Percentiles rank a stretch among this genome's conserved stretches.
phyloP scores from a whole-genome alignment of 2,329 filamentous ascomycete species.

The Sporothrix mexicana region DNA sequence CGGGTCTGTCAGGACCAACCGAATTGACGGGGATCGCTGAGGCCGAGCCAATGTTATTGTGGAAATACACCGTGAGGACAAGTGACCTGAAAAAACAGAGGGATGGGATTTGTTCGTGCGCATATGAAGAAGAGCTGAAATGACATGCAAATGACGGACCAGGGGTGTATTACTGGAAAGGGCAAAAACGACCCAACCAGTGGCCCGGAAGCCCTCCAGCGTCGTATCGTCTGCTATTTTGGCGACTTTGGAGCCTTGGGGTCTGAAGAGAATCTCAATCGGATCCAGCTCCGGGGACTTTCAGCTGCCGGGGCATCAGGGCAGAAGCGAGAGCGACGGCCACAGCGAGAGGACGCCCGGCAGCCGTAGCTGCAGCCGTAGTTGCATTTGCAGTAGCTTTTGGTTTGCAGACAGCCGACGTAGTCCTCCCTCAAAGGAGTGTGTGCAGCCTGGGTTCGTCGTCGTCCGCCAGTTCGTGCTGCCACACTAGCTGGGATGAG shows the following conservation, averaged over 20 bases:
- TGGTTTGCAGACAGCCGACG: too few relatives aligned
- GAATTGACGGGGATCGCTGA: background rate
- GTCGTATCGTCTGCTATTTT: conserved; percentile 8
- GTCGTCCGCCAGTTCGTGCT: background rate
- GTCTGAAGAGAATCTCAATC: background rate
- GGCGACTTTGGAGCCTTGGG: background rate
- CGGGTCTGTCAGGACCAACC: background rate
- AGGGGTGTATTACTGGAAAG: background rate
- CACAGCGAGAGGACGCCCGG: background rate
- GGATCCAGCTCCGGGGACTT: conserved; percentile 2
- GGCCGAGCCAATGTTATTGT: conserved; percentile 2
- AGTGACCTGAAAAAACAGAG: background rate
- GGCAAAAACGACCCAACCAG: background rate
- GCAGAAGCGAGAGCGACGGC: conserved; percentile 21
- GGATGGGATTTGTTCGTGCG: conserved; percentile 3
- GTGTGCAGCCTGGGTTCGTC: background rate
- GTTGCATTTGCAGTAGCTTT: conserved; percentile 1
- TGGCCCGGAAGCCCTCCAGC: conserved; percentile 3
- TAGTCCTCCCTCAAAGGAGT: too few relatives aligned
- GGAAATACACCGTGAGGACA: conserved; percentile 7
- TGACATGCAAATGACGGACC: conserved; percentile 28
- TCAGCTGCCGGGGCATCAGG: conserved; percentile 25
- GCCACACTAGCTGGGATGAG: conserved; percentile 15
- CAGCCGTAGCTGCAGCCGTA: background rate
- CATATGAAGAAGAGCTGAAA: conserved; percentile 20